These are phyloP conservation scores for Isatis tinctoria DNA, from an alignment of 345 rosid species.

Conservation along the genomic window DNA sequence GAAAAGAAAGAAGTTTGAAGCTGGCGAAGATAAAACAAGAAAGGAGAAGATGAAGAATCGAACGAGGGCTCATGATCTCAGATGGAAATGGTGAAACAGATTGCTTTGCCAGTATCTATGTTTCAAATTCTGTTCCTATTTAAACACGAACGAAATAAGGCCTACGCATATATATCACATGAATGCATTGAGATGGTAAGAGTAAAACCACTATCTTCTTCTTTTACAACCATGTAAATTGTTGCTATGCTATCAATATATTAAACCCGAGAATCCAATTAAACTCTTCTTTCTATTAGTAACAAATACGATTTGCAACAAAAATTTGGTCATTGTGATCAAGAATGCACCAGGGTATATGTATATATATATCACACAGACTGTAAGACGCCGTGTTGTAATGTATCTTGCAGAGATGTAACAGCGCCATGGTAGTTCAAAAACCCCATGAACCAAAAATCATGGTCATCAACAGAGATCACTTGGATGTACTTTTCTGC, in stretches of 20 bases:
- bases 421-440: constrained; percentile 48
- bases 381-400: constrained; percentile 30
- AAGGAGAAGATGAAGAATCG: constrained; percentile 23
- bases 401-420: constrained; percentile 38
- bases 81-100: constrained; percentile 42
- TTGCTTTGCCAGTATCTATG: constrained; percentile 17
- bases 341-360: constrained; percentile 16
- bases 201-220: constrained; percentile 3
- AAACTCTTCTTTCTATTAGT: background rate
- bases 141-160: background rate
- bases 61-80: constrained; percentile 30
- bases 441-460: constrained; percentile 75
- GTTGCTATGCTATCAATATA: background rate
- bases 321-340: background rate
- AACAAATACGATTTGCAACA: background rate
- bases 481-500: constrained; percentile 65
- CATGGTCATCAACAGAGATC: constrained; percentile 51
- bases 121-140: background rate
- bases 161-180: background rate
- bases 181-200: background rate
- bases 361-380: constrained; percentile 34
- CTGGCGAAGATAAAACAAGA: constrained; percentile 25
- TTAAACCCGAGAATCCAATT: background rate
- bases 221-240: constrained; percentile 10
- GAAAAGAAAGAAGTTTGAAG: constrained; percentile 37